Evolutionary conservation across 192 early-diverging fungal species (phyloP).

Genomic region (Entomortierella lignicola): DNA sequence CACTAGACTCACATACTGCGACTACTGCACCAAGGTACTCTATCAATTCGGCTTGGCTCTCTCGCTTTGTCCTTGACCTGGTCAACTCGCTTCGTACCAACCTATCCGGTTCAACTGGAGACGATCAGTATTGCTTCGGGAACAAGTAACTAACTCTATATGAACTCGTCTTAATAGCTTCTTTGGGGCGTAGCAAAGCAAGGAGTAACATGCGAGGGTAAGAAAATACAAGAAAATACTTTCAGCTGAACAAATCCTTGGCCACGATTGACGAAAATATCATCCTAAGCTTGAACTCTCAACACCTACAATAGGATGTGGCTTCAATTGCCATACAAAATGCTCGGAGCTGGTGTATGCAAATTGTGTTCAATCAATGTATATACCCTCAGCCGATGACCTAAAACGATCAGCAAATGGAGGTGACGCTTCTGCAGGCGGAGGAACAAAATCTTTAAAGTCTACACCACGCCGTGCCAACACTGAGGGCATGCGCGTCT

Average conservation of each 20-base stretch:
- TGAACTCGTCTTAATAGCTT: slow-evolving; percentile 25
- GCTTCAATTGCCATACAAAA: slow-evolving; percentile 48
- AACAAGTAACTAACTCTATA: too few species aligned
- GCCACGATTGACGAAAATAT: too few species aligned
- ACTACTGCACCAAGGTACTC: slow-evolving; percentile 65
- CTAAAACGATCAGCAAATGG: slow-evolving; percentile 2
- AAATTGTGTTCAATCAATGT: slow-evolving; percentile 36
- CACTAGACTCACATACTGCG: slow-evolving; percentile 73
- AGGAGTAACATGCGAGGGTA: slow-evolving; percentile 71
- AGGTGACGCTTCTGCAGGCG: slow-evolving; percentile 2
- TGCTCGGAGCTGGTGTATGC: slow-evolving; percentile 48
- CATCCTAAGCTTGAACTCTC: background rate
- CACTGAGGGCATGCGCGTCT: slow-evolving; percentile 25
- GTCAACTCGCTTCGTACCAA: background rate
- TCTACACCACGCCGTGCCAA: slow-evolving; percentile 21
- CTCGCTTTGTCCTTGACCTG: background rate
- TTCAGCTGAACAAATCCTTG: background rate
- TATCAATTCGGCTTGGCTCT: background rate
- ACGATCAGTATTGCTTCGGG: too few species aligned
- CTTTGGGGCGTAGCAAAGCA: slow-evolving; percentile 81
- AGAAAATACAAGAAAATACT: background rate
- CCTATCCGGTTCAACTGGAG: too few species aligned
- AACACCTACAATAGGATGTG: slow-evolving; percentile 18
- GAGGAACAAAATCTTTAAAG: slow-evolving; percentile 8
- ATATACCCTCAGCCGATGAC: slow-evolving; percentile 19